Base-by-base conservation (phyloP, 2,329 filamentous ascomycete species). In the Lasiodiplodia citricola region DNA sequence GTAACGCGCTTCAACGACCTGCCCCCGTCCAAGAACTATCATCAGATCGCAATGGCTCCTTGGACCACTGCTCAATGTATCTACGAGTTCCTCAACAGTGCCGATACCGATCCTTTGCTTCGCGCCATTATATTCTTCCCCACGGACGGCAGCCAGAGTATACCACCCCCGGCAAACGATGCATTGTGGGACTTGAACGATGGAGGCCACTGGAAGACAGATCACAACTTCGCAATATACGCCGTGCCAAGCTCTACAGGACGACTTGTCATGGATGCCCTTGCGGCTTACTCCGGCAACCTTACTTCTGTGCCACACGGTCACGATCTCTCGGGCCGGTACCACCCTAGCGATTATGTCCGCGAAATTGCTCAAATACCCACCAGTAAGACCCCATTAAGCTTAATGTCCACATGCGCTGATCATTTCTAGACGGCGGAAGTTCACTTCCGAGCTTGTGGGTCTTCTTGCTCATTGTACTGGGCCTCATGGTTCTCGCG, bases 31-130 rank as follows among this genome's bases (percentile, higher is more conserved):
- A 77, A 78, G 23, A 88, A 91, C 72, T 93, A 92, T 78, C 89
- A 91, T 67, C 84, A 94, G 64, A 88, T 97, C 73, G 94, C 92
- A 35, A 82, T 97, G 66, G 94, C 93, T 28, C 95, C 95, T 35
- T 98, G 95, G 94, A 88, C 93, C 73, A 91, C 86, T 70, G 82
- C 86, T 8, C 82, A 88, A 31, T 99, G 95, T 77, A 91, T 92
- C 14, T 80, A 85, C 67, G 87, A 90, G 55, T 97, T 93, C 77
- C 85, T 98, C 57, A 80, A 85, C 21, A 82, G 83, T 14, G 86
- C 86, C 23, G 86, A 87, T n/a, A 87, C 90, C 72, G 85, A 87
- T 28, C 64, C 73, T 2, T 84, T 91, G 11, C 86, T 88, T 52
- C 86, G 81, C 23, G 83, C 89, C 66, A 70, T 90, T n/a, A 87